These are phyloP conservation scores for Auricularia auricula-judae DNA, from an alignment of 768 basidiomycete species.

Conservation along the genomic window DNA sequence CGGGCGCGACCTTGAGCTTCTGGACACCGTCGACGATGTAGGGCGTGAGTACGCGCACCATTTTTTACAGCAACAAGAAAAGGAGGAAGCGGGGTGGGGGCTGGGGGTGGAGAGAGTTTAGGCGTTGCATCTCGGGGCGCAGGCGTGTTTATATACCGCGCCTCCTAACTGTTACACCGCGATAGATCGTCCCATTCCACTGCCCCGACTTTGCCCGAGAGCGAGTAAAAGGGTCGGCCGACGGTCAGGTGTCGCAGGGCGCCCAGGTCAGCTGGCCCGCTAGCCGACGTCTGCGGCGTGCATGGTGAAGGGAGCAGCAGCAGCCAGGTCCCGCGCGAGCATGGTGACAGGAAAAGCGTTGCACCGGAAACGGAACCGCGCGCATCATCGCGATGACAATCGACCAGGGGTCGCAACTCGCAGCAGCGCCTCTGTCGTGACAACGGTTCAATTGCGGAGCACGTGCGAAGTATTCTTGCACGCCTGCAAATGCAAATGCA, in stretches of 20 bases:
- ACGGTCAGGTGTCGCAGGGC: neutral
- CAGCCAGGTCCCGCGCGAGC: neutral
- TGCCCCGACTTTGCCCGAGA: no score
- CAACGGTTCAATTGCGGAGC: no score
- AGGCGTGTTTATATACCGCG: no score
- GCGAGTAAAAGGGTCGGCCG: no score
- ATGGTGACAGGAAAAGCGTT: neutral
- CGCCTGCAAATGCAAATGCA: no score
- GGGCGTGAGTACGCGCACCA: conserved; percentile 42
- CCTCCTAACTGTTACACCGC: no score
- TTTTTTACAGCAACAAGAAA: neutral
- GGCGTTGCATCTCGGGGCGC: no score
- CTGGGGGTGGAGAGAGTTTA: neutral
- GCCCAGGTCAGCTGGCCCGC: neutral
- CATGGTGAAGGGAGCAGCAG: neutral
- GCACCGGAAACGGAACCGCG: neutral
- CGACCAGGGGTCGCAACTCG: neutral
- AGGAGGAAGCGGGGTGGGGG: neutral
- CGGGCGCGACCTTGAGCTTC: conserved; percentile 50
- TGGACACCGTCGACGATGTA: conserved; percentile 63
- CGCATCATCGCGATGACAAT: neutral
- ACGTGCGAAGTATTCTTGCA: no score
- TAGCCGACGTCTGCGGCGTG: neutral
- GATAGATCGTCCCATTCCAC: no score
- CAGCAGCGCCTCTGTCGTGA: neutral